Conservation (phyloP, 108 stramenopile genomes). For the Aurantiochytrium sp. region DNA sequence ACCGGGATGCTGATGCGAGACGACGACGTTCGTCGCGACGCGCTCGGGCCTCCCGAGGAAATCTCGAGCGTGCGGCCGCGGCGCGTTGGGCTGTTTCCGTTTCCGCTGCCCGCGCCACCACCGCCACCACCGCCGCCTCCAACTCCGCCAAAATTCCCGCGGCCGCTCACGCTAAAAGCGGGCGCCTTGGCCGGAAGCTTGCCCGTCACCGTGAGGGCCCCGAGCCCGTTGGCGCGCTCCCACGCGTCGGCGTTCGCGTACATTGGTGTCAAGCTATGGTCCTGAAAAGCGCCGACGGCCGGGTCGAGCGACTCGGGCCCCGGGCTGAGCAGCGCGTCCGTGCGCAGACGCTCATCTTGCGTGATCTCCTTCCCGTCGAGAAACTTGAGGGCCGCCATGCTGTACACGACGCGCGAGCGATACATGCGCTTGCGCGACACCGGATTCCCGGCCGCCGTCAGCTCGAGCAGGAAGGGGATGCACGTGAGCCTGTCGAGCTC, state of each 20-base stretch:
- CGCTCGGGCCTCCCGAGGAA: not conserved
- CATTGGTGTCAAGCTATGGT: not conserved
- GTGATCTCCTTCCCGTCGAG: slow-evolving; percentile 32
- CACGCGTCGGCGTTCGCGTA: not conserved
- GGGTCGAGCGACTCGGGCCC: not conserved
- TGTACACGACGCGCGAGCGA: not conserved
- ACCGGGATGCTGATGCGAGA: not conserved
- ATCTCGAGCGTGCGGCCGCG: not conserved
- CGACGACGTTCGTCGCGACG: not conserved
- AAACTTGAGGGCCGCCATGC: not conserved
- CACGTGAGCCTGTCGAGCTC: slow-evolving; percentile 34
- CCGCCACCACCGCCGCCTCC: no score
- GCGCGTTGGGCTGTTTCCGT: not conserved
- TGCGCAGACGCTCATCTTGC: slow-evolving; percentile 27
- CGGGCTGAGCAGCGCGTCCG: not conserved
- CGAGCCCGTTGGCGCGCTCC: not conserved
- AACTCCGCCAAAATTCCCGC: not conserved
- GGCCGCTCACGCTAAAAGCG: not conserved
- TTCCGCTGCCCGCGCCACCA: no score
- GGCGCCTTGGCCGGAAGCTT: not conserved
- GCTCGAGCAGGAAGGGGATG: not conserved
- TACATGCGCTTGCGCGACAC: slow-evolving; percentile 36
- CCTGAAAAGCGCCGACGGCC: not conserved
- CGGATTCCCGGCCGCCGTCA: slow-evolving; percentile 26
- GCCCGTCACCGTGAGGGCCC: not conserved